These are phyloP conservation scores for Ceratocystis papillata DNA, from an alignment of 2,329 filamentous ascomycete species.

Conservation along the genomic window DNA sequence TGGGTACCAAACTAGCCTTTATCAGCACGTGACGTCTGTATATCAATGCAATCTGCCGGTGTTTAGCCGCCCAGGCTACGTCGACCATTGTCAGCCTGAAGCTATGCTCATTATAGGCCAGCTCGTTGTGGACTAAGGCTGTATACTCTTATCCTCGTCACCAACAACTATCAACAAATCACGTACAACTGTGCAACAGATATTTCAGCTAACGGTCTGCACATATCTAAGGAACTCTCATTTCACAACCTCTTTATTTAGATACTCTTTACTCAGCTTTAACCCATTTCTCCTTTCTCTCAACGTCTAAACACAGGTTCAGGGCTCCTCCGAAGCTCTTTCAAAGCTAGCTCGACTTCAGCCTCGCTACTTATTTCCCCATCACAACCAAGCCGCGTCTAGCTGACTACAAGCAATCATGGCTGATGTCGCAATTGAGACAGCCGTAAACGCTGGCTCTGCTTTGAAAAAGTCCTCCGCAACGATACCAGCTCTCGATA, in stretches of 20 bases:
- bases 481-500: slow-evolving; percentile 80
- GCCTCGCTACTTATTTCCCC: slow-evolving; percentile 14
- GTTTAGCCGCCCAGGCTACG: slow-evolving; percentile 21
- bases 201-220: neutral
- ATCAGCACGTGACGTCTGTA: slow-evolving; percentile 3
- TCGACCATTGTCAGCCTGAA: slow-evolving; percentile 24
- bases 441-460: slow-evolving; percentile 57
- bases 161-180: neutral
- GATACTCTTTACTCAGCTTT: neutral
- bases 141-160: neutral
- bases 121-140: neutral
- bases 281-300: neutral
- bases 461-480: slow-evolving; percentile 74
- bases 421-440: slow-evolving; percentile 82
- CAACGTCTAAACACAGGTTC: neutral
- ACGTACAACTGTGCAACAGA: neutral
- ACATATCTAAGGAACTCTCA: neutral
- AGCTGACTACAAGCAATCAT: slow-evolving; percentile 40
- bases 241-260: neutral
- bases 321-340: neutral
- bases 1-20: neutral
- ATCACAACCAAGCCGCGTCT: neutral
- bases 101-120: slow-evolving; percentile 13
- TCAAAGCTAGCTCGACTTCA: slow-evolving; percentile 9
- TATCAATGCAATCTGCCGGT: neutral